phyloP scores from a whole-genome alignment of 768 basidiomycete species.

The Kwoniella sp. region DNA sequence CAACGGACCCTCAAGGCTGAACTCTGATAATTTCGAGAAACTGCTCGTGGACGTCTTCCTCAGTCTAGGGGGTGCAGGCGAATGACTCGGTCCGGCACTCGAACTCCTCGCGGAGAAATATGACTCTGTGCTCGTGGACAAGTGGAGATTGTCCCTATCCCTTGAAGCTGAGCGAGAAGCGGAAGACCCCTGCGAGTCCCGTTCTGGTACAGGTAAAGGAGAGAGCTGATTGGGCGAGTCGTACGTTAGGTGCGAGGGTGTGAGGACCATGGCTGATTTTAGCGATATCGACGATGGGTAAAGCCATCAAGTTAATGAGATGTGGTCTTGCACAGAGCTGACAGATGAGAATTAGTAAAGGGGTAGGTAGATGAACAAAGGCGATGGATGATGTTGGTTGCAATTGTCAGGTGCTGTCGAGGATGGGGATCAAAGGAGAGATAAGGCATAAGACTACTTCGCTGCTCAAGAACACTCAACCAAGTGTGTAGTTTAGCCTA shows the following conservation, averaged over 20 bases:
- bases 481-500: too few species aligned
- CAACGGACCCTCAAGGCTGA: conserved; percentile 35
- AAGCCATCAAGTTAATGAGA: not conserved
- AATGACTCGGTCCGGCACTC: conserved; percentile 13
- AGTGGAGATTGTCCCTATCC: not conserved
- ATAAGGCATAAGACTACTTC: too few species aligned
- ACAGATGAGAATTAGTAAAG: too few species aligned
- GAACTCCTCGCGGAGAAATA: conserved; percentile 12
- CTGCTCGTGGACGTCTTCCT: conserved; percentile 40
- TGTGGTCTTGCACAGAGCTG: too few species aligned
- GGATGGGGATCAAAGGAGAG: too few species aligned
- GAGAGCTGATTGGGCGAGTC: conserved; percentile 22
- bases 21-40: conserved; percentile 48
- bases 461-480: too few species aligned
- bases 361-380: too few species aligned
- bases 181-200: not conserved
- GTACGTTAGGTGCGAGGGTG: conserved; percentile 11
- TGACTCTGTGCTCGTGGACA: conserved; percentile 14
- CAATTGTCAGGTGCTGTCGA: too few species aligned
- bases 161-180: not conserved
- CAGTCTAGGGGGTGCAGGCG: conserved; percentile 27
- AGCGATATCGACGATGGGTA: not conserved
- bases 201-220: conserved; percentile 18
- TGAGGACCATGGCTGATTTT: conserved; percentile 26
- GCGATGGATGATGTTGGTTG: too few species aligned